Percentiles rank a stretch among this genome's conserved stretches.
Evolutionary conservation across 495 filamentous ascomycete species (phyloP).

Genomic region (Penicillium cataractarum): DNA sequence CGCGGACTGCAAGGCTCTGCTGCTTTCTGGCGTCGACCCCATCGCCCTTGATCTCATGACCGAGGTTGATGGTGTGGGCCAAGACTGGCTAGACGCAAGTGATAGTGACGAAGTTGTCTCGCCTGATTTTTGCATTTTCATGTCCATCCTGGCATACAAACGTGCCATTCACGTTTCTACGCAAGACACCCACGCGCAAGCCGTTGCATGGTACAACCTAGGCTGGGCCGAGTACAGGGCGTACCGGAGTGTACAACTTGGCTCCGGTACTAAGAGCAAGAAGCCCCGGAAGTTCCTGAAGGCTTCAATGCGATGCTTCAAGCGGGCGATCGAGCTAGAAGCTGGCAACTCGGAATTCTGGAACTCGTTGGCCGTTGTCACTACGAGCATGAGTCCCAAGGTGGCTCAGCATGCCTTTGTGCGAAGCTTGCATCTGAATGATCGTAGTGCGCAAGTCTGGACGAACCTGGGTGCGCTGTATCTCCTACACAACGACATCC

Average conservation of each 20-base stretch:
- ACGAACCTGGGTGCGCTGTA: constrained; percentile 89
- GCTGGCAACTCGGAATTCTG: constrained; percentile 96
- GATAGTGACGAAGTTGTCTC: constrained; percentile 48
- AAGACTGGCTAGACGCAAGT: constrained; percentile 48
- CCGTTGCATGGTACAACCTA: constrained; percentile 94
- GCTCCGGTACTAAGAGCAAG: constrained; percentile 41
- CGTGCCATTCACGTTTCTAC: constrained; percentile 74
- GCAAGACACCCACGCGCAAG: constrained; percentile 84
- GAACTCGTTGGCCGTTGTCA: constrained; percentile 93
- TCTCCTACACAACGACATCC: constrained; percentile 76
- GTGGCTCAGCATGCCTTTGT: constrained; percentile 94
- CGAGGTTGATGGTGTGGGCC: constrained; percentile 72
- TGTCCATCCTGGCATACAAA: constrained; percentile 83
- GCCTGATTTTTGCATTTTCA: constrained; percentile 54
- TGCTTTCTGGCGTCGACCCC: constrained; percentile 54
- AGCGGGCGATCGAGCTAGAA: constrained; percentile 93
- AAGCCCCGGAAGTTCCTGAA: constrained; percentile 67
- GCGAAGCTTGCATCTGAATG: constrained; percentile 91
- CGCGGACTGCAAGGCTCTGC: constrained; percentile 54
- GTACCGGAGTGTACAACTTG: constrained; percentile 61
- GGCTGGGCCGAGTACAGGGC: constrained; percentile 90
- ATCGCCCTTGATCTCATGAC: constrained; percentile 62
- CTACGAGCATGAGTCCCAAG: constrained; percentile 77
- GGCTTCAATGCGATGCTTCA: constrained; percentile 89
- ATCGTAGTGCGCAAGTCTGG: constrained; percentile 80